Evolutionary conservation across 1,139 yeast genomes (phyloP), one percentile per base, ranked within the genome.

Genomic region (Pichia norvegensis): DNA sequence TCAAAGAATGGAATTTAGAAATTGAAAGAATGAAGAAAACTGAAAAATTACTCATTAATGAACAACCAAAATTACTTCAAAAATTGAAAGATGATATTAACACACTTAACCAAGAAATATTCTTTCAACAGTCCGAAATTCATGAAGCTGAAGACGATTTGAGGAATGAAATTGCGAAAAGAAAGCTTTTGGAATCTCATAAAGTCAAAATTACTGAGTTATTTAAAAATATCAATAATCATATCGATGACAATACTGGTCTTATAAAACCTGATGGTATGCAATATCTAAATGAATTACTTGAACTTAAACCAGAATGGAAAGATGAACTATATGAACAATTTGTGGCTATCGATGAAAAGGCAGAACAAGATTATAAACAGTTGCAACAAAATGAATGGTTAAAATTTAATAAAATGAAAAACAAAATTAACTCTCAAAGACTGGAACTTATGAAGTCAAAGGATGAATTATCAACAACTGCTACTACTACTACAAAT

Each of bases 91-190:
- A 36, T 11, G 55, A 55, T 29, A 57, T 66, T n/a, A 56, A 55
- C 21, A 55, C 55, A 3, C 46, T 62, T 6, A 66, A 66, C 41
- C 53, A 58, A 31, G 55, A 58, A 9, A 59, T 64, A 1, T 51
- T 55, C 40, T 44, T 57, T 2, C 29, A 53, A 14, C 58, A 56
- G 38, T 44, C 55, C n/a, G 63, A 60, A 45, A 48, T 65, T 19
- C 60, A 61, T 8, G 59, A 59, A 16, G 51, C 67, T 2, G 78
- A 74, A 43, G 73, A 72, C 6, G 67, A 67, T 17, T 53, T 68
- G 31, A 70, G 66, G 50, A 54, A 57, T 27, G 55, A 62, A 33
- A 50, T 58, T 17, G 47, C 55, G 2, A 54, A 51, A 19, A 60
- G 66, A 42, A 66, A 65, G 46, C 57, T 55, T 11, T 41, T 57